phyloP scores from a whole-genome alignment of 1,139 yeast species.

The Saccharomycopsis hybrid region DNA sequence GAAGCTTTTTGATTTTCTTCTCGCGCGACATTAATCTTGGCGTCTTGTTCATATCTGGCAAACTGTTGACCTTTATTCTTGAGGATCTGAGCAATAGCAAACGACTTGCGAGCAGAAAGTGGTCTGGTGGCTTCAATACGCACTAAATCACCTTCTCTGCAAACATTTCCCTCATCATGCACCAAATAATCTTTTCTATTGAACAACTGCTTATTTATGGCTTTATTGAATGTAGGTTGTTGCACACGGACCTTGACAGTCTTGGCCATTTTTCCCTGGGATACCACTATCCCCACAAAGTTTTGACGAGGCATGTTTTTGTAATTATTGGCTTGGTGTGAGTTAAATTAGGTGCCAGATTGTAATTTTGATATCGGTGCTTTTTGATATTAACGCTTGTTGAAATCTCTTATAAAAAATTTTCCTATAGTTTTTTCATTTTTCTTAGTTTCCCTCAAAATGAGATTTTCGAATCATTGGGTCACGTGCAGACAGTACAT shows the following conservation, averaged over 20 bases:
- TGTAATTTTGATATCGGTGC: too few relatives aligned
- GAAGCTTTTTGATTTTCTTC: constrained; percentile 54
- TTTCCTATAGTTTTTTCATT: neutral
- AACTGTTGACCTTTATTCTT: constrained; percentile 88
- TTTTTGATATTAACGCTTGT: too few relatives aligned
- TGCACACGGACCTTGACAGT: constrained; percentile 92
- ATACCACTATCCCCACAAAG: constrained; percentile 85
- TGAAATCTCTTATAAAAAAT: neutral
- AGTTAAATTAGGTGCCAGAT: too few relatives aligned
- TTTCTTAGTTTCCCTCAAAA: too few relatives aligned
- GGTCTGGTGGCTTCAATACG: constrained; percentile 90
- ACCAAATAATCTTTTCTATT: constrained; percentile 81
- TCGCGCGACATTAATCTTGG: constrained; percentile 53
- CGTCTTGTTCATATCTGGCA: constrained; percentile 69
- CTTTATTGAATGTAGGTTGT: constrained; percentile 57
- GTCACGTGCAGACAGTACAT: too few relatives aligned
- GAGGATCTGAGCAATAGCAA: constrained; percentile 93
- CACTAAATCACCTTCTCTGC: constrained; percentile 94
- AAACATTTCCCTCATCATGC: constrained; percentile 87
- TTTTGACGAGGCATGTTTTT: constrained; percentile 75
- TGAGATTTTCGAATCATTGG: too few relatives aligned
- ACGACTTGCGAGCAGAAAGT: constrained; percentile 70
- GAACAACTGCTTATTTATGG: constrained; percentile 69
- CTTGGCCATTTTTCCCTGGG: constrained; percentile 94
- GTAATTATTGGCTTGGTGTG: neutral